These are phyloP conservation scores for Anisogramma anomala DNA, from an alignment of 2,329 filamentous ascomycete genomes.

Conservation along the genomic window DNA sequence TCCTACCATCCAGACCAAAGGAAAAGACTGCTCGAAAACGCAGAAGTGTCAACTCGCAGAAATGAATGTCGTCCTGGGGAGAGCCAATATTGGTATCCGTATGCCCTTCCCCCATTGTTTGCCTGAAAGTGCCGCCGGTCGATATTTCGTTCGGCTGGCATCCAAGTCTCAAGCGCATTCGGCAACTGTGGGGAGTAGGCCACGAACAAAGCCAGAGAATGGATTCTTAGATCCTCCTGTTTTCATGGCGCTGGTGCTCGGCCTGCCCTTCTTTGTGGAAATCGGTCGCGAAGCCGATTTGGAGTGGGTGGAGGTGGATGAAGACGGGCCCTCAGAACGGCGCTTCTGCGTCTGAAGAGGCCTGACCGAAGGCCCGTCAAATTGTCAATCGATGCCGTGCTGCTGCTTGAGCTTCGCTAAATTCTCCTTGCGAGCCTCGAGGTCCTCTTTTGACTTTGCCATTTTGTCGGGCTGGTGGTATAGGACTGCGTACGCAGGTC, in stretches of 20 bases:
- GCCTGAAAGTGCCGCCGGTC: constrained; percentile 2
- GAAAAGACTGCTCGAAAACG: constrained; percentile 5
- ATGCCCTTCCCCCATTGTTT: constrained; percentile 1
- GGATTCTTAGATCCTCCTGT: constrained; percentile 26
- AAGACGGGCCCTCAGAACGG: constrained; percentile 52
- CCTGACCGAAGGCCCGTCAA: constrained; percentile 54
- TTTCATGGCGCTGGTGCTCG: constrained; percentile 18
- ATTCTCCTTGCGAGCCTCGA: constrained; percentile 88
- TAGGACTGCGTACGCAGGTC: constrained; percentile 32
- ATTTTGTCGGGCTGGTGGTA: constrained; percentile 58
- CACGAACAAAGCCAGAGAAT: constrained; percentile 27
- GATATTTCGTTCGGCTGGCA: constrained; percentile 13
- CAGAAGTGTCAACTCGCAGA: constrained; percentile 8
- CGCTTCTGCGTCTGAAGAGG: constrained; percentile 34
- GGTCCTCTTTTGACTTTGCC: constrained; percentile 78
- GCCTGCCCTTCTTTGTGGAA: constrained; percentile 12
- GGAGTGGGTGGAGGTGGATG: constrained; percentile 27
- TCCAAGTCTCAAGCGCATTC: constrained; percentile 20
- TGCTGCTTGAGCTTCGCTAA: constrained; percentile 97
- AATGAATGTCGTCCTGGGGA: constrained; percentile 3
- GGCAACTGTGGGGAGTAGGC: constrained; percentile 26
- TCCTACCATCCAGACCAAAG: constrained; percentile 5
- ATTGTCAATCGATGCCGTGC: constrained; percentile 96
- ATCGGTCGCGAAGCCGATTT: constrained; percentile 13
- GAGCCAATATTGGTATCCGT: constrained; percentile 4